Percentiles rank a stretch among this genome's conserved stretches.
Conservation (phyloP, 768 basidiomycete species). For the Dentipellis sp. region DNA sequence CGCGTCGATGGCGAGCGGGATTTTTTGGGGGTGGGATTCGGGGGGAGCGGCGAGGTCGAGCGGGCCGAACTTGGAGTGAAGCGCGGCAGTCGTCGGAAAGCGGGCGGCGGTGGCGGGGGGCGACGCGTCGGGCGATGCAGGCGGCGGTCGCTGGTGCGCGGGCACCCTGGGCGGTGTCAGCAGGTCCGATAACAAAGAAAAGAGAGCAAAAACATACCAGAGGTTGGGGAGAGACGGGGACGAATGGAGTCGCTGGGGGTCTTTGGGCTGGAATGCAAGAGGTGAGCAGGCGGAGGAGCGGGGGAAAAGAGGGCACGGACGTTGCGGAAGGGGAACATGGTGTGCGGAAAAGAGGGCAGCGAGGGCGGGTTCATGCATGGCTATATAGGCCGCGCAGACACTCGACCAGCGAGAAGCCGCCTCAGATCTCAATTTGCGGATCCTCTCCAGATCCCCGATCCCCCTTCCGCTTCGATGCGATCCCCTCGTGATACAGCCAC, state of each 20-base stretch:
- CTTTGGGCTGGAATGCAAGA: no score
- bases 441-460: no score
- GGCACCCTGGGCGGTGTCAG: not conserved
- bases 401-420: no score
- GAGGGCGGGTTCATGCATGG: no score
- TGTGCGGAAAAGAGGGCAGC: no score
- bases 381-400: no score
- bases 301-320: no score
- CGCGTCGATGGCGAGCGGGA: conserved; percentile 15
- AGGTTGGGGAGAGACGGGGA: not conserved
- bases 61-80: conserved; percentile 23
- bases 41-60: conserved; percentile 20
- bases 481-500: no score
- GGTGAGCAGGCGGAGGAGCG: no score
- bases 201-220: not conserved
- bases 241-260: not conserved
- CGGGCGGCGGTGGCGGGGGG: conserved; percentile 32
- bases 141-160: not conserved
- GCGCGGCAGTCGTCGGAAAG: conserved; percentile 23
- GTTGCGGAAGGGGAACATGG: no score
- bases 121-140: conserved; percentile 13
- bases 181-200: not conserved
- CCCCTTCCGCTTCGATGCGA: no score
- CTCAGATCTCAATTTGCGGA: no score
- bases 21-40: not conserved